Conservation (phyloP, 176 grass and related monocot species). For the Hordeum vulgare region DNA sequence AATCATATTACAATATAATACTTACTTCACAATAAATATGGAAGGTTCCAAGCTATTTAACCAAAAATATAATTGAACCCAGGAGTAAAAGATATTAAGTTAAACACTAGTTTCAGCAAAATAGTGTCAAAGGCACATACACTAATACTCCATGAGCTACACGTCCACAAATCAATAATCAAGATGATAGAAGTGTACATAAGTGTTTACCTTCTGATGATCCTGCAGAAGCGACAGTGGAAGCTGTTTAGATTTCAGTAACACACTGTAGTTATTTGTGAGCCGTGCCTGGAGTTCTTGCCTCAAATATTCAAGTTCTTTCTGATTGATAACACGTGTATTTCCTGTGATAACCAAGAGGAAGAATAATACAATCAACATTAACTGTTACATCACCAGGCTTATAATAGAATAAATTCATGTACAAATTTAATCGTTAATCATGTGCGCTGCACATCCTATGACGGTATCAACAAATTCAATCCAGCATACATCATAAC, state of each 20-base stretch:
- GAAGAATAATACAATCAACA: background rate
- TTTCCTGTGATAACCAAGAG: constrained; percentile 51
- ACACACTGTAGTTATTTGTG: constrained; percentile 80
- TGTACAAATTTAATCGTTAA: background rate
- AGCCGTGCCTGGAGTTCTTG: constrained; percentile 53
- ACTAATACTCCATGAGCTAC: background rate
- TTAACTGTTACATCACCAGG: background rate
- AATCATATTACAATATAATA: background rate
- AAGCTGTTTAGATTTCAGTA: constrained; percentile 72
- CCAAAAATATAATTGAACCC: background rate
- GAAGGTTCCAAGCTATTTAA: background rate
- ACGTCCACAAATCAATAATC: background rate
- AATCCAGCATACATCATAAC: background rate
- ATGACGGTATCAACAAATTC: background rate
- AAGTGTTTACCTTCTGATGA: constrained; percentile 68
- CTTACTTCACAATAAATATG: background rate
- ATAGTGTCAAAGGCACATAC: background rate
- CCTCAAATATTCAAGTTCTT: constrained; percentile 73
- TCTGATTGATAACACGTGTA: constrained; percentile 79
- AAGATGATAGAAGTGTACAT: background rate
- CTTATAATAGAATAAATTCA: background rate
- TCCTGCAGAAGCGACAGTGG: constrained; percentile 66
- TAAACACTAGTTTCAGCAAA: background rate
- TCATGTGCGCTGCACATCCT: background rate
- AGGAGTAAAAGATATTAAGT: background rate